phyloP scores from a whole-genome alignment of 768 basidiomycete species.

The Kondoa malvinella region DNA sequence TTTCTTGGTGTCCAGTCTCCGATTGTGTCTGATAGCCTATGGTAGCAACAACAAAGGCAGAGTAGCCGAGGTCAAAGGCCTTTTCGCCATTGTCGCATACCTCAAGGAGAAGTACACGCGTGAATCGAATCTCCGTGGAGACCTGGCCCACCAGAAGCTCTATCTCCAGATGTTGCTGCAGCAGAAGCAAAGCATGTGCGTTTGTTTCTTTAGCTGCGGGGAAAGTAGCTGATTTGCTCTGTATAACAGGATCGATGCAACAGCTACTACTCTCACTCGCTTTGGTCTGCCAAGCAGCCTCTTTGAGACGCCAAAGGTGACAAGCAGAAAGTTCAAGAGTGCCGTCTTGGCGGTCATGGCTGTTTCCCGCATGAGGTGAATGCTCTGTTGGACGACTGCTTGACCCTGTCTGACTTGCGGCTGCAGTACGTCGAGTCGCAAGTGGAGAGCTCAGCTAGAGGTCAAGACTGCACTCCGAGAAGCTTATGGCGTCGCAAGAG shows the following conservation, averaged over 20 bases:
- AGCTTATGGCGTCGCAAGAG: constrained; percentile 22
- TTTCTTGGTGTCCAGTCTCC: background rate
- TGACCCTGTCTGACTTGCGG: background rate
- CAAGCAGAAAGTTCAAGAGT: constrained; percentile 11
- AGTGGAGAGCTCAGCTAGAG: constrained; percentile 18
- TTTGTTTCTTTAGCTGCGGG: background rate
- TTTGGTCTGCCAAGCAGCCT: constrained; percentile 8
- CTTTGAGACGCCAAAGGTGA: background rate
- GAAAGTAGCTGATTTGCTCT: background rate
- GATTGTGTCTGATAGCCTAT: too few species aligned
- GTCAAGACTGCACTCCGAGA: constrained; percentile 19
- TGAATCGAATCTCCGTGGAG: constrained; percentile 60
- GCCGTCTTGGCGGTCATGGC: constrained; percentile 22
- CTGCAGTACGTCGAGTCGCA: background rate
- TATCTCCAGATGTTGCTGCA: constrained; percentile 51
- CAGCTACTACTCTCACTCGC: constrained; percentile 15
- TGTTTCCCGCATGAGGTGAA: constrained; percentile 18
- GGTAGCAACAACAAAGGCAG: constrained; percentile 38
- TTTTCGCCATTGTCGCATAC: constrained; percentile 78
- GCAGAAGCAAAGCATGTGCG: constrained; percentile 23
- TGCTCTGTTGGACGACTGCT: background rate
- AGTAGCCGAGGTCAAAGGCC: constrained; percentile 56
- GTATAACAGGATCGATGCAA: constrained; percentile 20
- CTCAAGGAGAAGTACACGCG: constrained; percentile 79
- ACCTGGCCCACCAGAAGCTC: constrained; percentile 67